Percentiles rank a stretch among this genome's conserved stretches.
Evolutionary conservation across 208 protist genomes (phyloP).

Genomic region (Borovskyia barvae): DNA sequence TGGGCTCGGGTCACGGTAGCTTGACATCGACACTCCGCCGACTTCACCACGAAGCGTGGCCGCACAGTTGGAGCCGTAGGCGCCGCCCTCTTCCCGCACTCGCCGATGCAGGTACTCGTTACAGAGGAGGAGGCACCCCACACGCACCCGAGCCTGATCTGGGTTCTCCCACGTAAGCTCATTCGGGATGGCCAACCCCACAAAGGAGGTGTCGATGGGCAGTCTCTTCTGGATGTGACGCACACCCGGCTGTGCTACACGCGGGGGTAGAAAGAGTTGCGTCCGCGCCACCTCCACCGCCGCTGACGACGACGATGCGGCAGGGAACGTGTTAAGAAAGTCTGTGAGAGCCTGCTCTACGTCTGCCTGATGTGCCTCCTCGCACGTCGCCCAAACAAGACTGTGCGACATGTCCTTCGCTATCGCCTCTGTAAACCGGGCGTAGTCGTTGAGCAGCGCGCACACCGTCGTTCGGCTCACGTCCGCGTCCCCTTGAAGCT

Average conservation of each 20-base stretch:
- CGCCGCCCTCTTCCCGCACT: slow-evolving; percentile 90
- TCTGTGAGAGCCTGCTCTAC: slow-evolving; percentile 45
- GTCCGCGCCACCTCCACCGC: too few species aligned
- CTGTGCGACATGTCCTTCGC: slow-evolving; percentile 43
- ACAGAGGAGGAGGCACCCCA: slow-evolving; percentile 65
- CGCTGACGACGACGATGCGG: not conserved
- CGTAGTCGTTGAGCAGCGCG: slow-evolving; percentile 44
- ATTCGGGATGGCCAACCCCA: slow-evolving; percentile 66
- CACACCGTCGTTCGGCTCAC: slow-evolving; percentile 22
- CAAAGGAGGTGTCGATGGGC: slow-evolving; percentile 86
- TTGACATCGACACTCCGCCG: slow-evolving; percentile 80
- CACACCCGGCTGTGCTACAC: slow-evolving; percentile 2
- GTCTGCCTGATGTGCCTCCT: slow-evolving; percentile 51
- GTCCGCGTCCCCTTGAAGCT: slow-evolving; percentile 56
- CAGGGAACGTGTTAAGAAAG: slow-evolving; percentile 43
- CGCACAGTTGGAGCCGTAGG: slow-evolving; percentile 74
- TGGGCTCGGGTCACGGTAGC: slow-evolving; percentile 87
- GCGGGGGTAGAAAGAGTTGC: slow-evolving; percentile 27
- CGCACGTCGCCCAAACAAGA: slow-evolving; percentile 84
- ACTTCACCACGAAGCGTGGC: slow-evolving; percentile 74
- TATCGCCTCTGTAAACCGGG: slow-evolving; percentile 34
- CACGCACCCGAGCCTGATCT: slow-evolving; percentile 72
- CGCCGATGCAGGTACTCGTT: slow-evolving; percentile 90
- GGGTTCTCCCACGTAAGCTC: slow-evolving; percentile 52
- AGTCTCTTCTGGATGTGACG: slow-evolving; percentile 40